Percentiles rank a stretch among this genome's conserved stretches.
These are phyloP conservation scores for Grosmannia penicillata DNA, from an alignment of 2,329 filamentous ascomycete species.

Conservation along the genomic window DNA sequence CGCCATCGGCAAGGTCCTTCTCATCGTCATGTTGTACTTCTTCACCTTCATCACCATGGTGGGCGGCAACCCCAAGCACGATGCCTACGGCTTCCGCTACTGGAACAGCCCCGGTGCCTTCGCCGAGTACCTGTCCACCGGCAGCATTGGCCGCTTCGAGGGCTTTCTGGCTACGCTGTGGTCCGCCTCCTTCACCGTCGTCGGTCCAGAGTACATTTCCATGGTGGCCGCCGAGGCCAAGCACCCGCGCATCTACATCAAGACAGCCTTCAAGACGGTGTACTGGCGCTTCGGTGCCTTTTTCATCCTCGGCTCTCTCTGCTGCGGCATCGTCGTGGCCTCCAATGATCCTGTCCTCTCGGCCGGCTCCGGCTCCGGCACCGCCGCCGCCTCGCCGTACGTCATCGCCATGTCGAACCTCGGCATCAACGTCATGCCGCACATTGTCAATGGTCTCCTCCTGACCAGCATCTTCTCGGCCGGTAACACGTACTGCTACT, in stretches of 20 bases:
- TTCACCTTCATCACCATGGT: slow-evolving; percentile 40
- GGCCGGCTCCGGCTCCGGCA: slow-evolving; percentile 22
- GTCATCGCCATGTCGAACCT: slow-evolving; percentile 37
- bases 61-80: slow-evolving; percentile 36
- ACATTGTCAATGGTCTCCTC: slow-evolving; percentile 47
- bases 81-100: slow-evolving; percentile 27
- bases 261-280: slow-evolving; percentile 51
- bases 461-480: slow-evolving; percentile 43
- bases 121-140: slow-evolving; percentile 19
- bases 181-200: slow-evolving; percentile 24
- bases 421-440: slow-evolving; percentile 31
- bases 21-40: slow-evolving; percentile 42
- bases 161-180: slow-evolving; percentile 16
- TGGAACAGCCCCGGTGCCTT: slow-evolving; percentile 29
- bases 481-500: slow-evolving; percentile 43
- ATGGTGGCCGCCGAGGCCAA: slow-evolving; percentile 55
- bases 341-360: slow-evolving; percentile 35
- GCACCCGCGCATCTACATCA: slow-evolving; percentile 52
- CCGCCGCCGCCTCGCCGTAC: slow-evolving; percentile 36
- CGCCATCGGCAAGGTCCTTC: slow-evolving; percentile 27
- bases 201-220: slow-evolving; percentile 47
- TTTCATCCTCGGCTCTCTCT: slow-evolving; percentile 49
- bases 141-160: slow-evolving; percentile 21
- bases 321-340: slow-evolving; percentile 52
- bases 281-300: slow-evolving; percentile 58